phyloP scores from a whole-genome alignment of 2,329 filamentous ascomycete genomes.

The Phyllosticta paracitricarpa region DNA sequence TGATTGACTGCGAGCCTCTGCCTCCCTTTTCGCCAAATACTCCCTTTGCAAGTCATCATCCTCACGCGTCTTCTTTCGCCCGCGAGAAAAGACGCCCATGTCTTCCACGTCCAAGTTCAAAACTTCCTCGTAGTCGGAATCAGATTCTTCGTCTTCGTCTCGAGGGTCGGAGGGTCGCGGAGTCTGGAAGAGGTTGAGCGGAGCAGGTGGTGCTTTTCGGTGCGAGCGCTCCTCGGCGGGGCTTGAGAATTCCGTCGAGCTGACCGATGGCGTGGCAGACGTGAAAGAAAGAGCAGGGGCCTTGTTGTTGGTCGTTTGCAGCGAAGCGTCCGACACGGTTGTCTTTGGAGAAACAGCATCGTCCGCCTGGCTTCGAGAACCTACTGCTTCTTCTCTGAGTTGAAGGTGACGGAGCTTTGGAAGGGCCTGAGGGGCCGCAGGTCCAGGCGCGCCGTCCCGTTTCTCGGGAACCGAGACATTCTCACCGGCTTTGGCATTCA shows the following conservation, averaged over 20 bases:
- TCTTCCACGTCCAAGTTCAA: conserved; percentile 54
- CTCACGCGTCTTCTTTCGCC: conserved; percentile 72
- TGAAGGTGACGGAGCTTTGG: conserved; percentile 1
- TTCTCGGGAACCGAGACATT: background rate
- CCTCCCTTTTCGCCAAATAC: conserved; percentile 53
- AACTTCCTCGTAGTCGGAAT: conserved; percentile 76
- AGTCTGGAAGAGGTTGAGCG: conserved; percentile 56
- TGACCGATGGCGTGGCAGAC: conserved; percentile 29
- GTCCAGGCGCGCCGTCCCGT: background rate
- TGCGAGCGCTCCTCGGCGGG: conserved; percentile 33
- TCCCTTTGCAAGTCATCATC: conserved; percentile 78
- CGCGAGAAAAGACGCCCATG: conserved; percentile 50
- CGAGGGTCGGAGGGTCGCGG: conserved; percentile 32
- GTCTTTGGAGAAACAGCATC: conserved; percentile 9
- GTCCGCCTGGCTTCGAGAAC: background rate
- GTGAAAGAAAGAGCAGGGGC: conserved; percentile 28
- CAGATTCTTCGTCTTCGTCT: conserved; percentile 49
- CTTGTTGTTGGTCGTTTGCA: conserved; percentile 16
- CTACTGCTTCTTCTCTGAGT: conserved; percentile 3
- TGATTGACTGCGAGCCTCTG: conserved; percentile 60
- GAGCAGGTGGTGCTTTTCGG: conserved; percentile 77
- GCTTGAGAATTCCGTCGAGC: conserved; percentile 26
- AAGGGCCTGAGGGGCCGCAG: background rate
- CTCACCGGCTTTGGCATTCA: background rate
- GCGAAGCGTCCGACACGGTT: background rate